A percentile compares a stretch with the other conserved stretches of the same genome.
phyloP scores from a whole-genome alignment of 1,139 yeast species.

The Kluyveromyces marxianus region DNA sequence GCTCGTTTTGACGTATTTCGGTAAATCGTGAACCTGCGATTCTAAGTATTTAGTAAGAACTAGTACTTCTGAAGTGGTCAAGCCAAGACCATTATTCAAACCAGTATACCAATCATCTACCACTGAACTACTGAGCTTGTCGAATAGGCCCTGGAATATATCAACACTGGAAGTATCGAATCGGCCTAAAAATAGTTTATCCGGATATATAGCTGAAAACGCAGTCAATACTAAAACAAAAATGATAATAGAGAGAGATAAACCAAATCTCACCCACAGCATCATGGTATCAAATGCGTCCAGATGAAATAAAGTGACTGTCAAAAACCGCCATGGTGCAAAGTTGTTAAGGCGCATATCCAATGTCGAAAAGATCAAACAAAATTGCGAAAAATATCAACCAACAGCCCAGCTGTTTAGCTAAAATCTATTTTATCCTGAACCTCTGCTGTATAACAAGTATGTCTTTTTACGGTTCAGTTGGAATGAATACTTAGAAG shows the following conservation, averaged over 20 bases:
- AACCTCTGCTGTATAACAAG: too few relatives aligned
- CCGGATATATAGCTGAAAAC: constrained; percentile 20
- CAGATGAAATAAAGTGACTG: constrained; percentile 11
- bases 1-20: constrained; percentile 22
- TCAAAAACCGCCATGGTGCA: constrained; percentile 14
- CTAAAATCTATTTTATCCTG: too few relatives aligned
- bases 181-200: constrained; percentile 16
- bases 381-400: too few relatives aligned
- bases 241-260: constrained; percentile 16
- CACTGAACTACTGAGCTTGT: constrained; percentile 18
- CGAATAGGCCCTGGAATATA: constrained; percentile 24
- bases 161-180: constrained; percentile 21
- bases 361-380: too few relatives aligned
- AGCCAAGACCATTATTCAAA: constrained; percentile 26
- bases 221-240: constrained; percentile 16
- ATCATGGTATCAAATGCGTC: constrained; percentile 20
- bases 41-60: constrained; percentile 24
- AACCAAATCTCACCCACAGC: constrained; percentile 16
- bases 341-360: too few relatives aligned
- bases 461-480: too few relatives aligned
- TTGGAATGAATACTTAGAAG: too few relatives aligned
- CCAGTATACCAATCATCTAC: constrained; percentile 17
- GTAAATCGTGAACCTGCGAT: constrained; percentile 19
- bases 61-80: constrained; percentile 28
- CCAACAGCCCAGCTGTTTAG: too few relatives aligned